phyloP scores from a whole-genome alignment of 306 rosid genomes.

The Rosa chinensis region DNA sequence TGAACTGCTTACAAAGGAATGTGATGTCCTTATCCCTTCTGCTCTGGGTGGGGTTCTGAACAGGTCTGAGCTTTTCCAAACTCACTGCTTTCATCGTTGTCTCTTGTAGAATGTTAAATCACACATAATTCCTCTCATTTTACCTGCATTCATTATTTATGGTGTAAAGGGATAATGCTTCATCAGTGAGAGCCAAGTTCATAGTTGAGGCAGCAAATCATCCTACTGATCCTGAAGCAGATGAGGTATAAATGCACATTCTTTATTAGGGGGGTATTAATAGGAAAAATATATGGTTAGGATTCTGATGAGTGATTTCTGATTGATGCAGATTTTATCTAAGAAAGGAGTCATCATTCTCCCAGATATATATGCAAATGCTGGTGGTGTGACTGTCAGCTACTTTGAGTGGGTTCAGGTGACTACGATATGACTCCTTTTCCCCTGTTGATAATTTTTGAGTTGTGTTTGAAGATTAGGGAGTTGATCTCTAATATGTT shows the following conservation, averaged over 20 bases:
- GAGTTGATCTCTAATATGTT: neutral
- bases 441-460: neutral
- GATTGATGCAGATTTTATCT: slow-evolving; percentile 47
- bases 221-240: slow-evolving; percentile 65
- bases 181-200: slow-evolving; percentile 52
- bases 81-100: neutral
- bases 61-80: slow-evolving; percentile 34
- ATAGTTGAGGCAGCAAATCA: slow-evolving; percentile 63
- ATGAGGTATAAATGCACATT: slow-evolving; percentile 37
- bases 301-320: slow-evolving; percentile 15
- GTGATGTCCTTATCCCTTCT: slow-evolving; percentile 60
- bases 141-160: neutral
- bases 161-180: slow-evolving; percentile 52
- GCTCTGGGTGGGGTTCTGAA: slow-evolving; percentile 67
- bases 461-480: neutral
- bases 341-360: slow-evolving; percentile 55
- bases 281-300: neutral
- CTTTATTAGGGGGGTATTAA: neutral
- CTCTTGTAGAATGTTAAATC: neutral
- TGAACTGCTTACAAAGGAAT: slow-evolving; percentile 49
- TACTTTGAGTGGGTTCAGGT: slow-evolving; percentile 74
- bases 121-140: neutral
- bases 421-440: neutral
- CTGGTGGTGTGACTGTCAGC: slow-evolving; percentile 64
- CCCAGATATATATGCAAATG: slow-evolving; percentile 53